These are phyloP conservation scores for Boletus sp. DNA, from an alignment of 768 basidiomycete genomes.

Conservation along the genomic window DNA sequence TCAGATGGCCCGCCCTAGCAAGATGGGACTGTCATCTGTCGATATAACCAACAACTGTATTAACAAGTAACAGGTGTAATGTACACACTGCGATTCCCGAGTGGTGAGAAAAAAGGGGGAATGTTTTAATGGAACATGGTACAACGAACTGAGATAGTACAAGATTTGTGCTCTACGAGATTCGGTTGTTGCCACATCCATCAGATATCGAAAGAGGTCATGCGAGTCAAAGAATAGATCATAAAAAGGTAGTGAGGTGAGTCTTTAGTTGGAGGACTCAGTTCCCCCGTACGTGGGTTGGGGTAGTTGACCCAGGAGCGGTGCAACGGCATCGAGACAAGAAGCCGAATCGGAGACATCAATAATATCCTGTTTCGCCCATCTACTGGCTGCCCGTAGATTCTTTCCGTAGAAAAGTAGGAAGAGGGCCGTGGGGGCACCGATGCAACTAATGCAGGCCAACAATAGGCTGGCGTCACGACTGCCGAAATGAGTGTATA, in stretches of 20 bases:
- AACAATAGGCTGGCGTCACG: conserved; percentile 18
- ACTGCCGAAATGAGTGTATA: conserved; percentile 19
- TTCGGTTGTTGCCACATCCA: not conserved
- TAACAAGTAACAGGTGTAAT: too few species aligned
- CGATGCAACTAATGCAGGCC: conserved; percentile 20
- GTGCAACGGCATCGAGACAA: not conserved
- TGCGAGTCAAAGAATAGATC: not conserved
- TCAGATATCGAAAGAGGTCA: not conserved
- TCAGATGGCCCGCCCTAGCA: too few species aligned
- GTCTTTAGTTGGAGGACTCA: not conserved
- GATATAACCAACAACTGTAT: too few species aligned
- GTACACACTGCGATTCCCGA: too few species aligned
- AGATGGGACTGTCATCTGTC: too few species aligned
- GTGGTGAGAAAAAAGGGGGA: too few species aligned
- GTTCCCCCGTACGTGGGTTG: conserved; percentile 15
- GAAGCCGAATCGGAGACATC: not conserved
- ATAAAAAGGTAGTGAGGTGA: not conserved
- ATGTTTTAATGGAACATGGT: not conserved
- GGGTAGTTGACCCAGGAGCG: conserved; percentile 5
- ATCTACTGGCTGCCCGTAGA: conserved; percentile 16
- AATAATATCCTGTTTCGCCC: conserved; percentile 17
- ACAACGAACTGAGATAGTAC: not conserved
- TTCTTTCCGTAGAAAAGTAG: conserved; percentile 14
- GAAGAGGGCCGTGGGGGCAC: conserved; percentile 15
- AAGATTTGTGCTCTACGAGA: not conserved